Conservation (phyloP, 352 stramenopile genomes). For the Pythium graminicola region DNA sequence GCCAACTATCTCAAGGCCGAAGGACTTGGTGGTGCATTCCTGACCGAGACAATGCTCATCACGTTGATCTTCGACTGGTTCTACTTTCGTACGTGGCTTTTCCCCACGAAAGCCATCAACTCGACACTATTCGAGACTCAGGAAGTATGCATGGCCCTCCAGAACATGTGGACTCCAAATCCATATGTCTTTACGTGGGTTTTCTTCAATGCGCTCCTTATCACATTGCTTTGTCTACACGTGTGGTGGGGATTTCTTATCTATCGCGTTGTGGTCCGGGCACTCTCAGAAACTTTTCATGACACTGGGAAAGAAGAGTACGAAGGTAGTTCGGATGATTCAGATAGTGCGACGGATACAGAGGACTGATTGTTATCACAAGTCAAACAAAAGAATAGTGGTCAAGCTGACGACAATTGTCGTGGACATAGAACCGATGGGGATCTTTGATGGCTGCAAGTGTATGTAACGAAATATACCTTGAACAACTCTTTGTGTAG, state of each 20-base stretch:
- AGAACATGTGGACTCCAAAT: constrained; percentile 61
- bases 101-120: constrained; percentile 75
- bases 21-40: constrained; percentile 56
- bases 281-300: constrained; percentile 69
- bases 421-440: too few species aligned
- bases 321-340: constrained; percentile 79
- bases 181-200: constrained; percentile 70
- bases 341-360: too few species aligned
- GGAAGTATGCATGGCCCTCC: constrained; percentile 67
- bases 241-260: constrained; percentile 82
- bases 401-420: too few species aligned
- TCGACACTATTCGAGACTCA: constrained; percentile 66
- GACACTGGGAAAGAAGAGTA: constrained; percentile 81
- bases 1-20: constrained; percentile 87
- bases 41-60: constrained; percentile 68
- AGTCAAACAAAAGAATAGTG: too few species aligned
- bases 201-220: constrained; percentile 75
- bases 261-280: constrained; percentile 53
- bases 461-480: too few species aligned
- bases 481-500: too few species aligned
- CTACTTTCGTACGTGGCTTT: constrained; percentile 86
- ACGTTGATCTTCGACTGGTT: constrained; percentile 59
- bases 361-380: too few species aligned
- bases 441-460: too few species aligned
- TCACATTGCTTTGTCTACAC: constrained; percentile 68